Evolutionary conservation across 2,329 filamentous ascomycete species (phyloP), one percentile per base, ranked within the genome.

Genomic region (Achaetomium macrosporum): DNA sequence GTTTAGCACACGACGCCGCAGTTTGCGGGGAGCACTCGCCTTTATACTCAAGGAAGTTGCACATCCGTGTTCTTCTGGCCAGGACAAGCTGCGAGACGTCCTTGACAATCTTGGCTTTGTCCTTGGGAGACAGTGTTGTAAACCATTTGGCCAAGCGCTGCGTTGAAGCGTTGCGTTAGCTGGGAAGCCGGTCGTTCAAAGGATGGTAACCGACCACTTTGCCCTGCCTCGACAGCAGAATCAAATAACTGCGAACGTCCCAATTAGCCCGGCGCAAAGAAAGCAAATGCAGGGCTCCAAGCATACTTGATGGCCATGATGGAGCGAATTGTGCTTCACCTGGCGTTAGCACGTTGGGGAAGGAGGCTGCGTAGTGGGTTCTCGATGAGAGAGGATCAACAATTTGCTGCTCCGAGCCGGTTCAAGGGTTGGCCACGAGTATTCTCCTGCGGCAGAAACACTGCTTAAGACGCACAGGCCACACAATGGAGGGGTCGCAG

Each of bases 21-120:
- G 10, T 2, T 29, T 20, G 20, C 45, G 25, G 39, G 30, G 25
- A 29, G 15, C 3, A 47, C 69, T 45, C 63, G 95, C 92, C 92
- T 84, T 99, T 99, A 74, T 99, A 99, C 71, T 99, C 93, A 56
- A 99, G 82, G 73, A 99, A 99, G 75, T 99, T 99, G 82, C 93
- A 99, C 93, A 99, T 99, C 70, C 93, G 90, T 55, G 93, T 97
- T 67, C 93, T 84, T 63, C 93, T 84, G 58, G 93, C 93, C 62
- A 99, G 85, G 63, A 99, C 93, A 46, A 97, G 87, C 74, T 97
- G 93, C 57, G 93, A 90, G 66, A 99, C 93, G 78, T 99, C 93
- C 74, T 99, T 99, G 80, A 99, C 92, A 69, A 99, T 97, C 81
- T 99, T 99, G 73, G 92, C 93, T 77, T 99, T 99, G 69, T 99